Evolutionary conservation across 1,284 basidiomycete genomes (phyloP).

Genomic region (Erythrobasidium hasegawianum): DNA sequence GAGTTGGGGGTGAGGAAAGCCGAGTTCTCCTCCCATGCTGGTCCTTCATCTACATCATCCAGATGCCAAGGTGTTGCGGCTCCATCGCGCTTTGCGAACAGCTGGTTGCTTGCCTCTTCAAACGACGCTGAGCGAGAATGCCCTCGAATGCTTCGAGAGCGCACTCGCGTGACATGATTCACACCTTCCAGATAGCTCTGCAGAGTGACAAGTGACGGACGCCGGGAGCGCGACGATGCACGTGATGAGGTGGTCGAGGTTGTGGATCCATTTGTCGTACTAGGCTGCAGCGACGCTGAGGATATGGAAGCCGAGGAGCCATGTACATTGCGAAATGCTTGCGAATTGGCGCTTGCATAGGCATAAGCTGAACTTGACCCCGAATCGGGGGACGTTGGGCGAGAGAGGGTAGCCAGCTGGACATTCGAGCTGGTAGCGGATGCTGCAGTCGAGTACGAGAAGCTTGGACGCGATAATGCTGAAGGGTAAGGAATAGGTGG

Average conservation of each 20-base stretch:
- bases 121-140: slow-evolving; percentile 28
- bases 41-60: slow-evolving; percentile 29
- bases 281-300: background rate
- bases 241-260: background rate
- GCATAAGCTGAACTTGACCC: background rate
- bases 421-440: background rate
- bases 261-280: background rate
- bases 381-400: background rate
- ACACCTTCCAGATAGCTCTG: slow-evolving; percentile 35
- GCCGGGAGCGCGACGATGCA: slow-evolving; percentile 24
- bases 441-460: background rate
- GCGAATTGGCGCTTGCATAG: background rate
- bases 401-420: background rate
- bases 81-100: slow-evolving; percentile 12
- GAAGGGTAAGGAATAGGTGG: background rate
- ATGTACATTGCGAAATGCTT: slow-evolving; percentile 2
- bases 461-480: background rate
- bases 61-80: slow-evolving; percentile 24
- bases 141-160: slow-evolving; percentile 26
- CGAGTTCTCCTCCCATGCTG: slow-evolving; percentile 28
- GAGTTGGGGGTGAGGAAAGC: slow-evolving; percentile 8
- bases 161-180: slow-evolving; percentile 30
- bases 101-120: slow-evolving; percentile 15
- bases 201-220: slow-evolving; percentile 23
- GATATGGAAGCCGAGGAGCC: background rate